Evolutionary conservation across 805 yeast genomes (phyloP).

Genomic region (Wickerhamiella spandovensis): DNA sequence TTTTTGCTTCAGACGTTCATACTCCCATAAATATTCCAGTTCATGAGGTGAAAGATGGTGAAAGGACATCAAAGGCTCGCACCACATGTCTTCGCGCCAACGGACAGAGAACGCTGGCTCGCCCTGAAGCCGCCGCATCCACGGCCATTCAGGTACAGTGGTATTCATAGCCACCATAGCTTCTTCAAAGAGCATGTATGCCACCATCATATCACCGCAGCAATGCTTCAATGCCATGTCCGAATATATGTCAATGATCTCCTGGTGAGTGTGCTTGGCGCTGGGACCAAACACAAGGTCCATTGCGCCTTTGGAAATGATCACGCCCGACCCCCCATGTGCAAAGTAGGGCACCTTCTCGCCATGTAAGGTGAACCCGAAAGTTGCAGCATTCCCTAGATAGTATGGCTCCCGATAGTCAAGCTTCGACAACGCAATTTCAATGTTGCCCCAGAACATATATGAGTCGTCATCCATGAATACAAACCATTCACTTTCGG

Average conservation of each 20-base stretch:
- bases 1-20: conserved; percentile 18
- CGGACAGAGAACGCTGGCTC: conserved; percentile 15
- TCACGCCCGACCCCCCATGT: conserved; percentile 29
- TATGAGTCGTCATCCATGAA: conserved; percentile 27
- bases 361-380: background rate
- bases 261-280: conserved; percentile 3
- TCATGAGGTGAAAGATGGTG: conserved; percentile 23
- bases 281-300: conserved; percentile 17
- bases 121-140: conserved; percentile 23
- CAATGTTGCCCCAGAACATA: conserved; percentile 10
- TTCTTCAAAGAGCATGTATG: conserved; percentile 15
- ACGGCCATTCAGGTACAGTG: background rate
- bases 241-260: conserved; percentile 14
- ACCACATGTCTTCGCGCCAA: conserved; percentile 17
- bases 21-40: conserved; percentile 24
- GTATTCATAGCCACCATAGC: conserved; percentile 6
- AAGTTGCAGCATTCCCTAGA: background rate
- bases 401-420: background rate
- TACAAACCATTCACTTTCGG: conserved; percentile 24
- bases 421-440: background rate
- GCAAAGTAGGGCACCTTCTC: conserved; percentile 22
- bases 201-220: conserved; percentile 27
- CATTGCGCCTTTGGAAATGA: conserved; percentile 24
- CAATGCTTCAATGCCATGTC: conserved; percentile 16
- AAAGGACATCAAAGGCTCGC: conserved; percentile 22